Conservation (phyloP, 208 protist species). For the Tritrichomonas musculus region DNA sequence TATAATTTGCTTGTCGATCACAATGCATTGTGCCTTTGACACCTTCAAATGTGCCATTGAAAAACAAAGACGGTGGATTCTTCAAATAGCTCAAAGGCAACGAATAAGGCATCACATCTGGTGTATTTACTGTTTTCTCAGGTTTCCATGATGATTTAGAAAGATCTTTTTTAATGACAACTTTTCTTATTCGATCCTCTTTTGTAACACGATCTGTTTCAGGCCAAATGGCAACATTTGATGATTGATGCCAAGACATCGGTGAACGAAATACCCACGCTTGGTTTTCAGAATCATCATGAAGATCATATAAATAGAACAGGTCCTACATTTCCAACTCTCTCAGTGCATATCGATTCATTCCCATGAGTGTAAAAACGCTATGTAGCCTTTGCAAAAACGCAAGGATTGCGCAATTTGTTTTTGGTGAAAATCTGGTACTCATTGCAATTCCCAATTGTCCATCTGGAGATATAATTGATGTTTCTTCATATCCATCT, state of each 20-base stretch:
- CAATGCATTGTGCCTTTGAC: too few species aligned
- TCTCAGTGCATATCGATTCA: not conserved
- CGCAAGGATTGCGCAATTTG: not conserved
- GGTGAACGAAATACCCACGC: not conserved
- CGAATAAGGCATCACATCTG: too few species aligned
- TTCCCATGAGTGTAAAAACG: not conserved
- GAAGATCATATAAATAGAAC: not conserved
- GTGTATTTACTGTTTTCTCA: too few species aligned
- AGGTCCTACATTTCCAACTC: not conserved
- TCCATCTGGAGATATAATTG: not conserved
- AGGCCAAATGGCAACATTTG: not conserved
- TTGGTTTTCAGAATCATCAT: not conserved
- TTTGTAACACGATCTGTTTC: not conserved
- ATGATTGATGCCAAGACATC: not conserved
- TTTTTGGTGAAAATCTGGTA: not conserved
- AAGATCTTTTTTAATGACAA: too few species aligned
- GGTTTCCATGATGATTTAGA: too few species aligned
- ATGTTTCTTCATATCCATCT: not conserved
- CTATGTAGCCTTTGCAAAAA: not conserved
- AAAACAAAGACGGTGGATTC: too few species aligned
- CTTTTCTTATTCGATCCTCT: not conserved
- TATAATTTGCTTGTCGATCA: too few species aligned
- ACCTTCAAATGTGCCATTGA: too few species aligned
- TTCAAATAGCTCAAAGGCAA: too few species aligned
- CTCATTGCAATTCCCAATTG: not conserved